Base-by-base conservation (phyloP, 1,284 basidiomycete genomes). In the Heterobasidion annosum region DNA sequence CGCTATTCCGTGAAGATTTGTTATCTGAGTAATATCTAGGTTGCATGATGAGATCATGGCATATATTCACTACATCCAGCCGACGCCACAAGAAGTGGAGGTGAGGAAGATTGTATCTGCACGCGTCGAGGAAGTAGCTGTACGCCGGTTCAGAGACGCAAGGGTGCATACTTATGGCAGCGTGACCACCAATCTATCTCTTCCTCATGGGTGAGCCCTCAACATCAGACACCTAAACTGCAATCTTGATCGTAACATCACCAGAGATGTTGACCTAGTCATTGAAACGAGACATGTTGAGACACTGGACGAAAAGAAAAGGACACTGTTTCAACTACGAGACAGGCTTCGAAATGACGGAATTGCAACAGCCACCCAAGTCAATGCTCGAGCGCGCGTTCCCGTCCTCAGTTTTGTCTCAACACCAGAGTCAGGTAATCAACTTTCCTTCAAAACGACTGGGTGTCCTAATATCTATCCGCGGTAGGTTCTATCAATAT, bases 321-420 rank as follows among this genome's bases (percentile, higher is more conserved):
- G 59, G 50, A 54, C 58, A 8, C 62, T 70, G n/a, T 64, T 62
- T 57, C 62, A 67, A 51, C 62, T 70, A 8, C 55, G 64, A 2
- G 56, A 55, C 18, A 48, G 58, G 34, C 66, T 71, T 58, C 57
- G 64, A 60, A 55, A 63, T 54, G 54, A 68, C 46, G 62, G 56
- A 7, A 33, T 68, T 32, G 62, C 64, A 57, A 43, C 66, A 67
- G 54, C 66, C 67, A 71, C 79, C 5, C 73, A 75, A 48, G 77
- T 83, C 55, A 76, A 82, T 46, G 66, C 71, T 12, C 71, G 70
- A 50, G 81, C 83, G 13, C 75, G 76, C 57, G 82, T 85, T 1
- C 80, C 80, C 9, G 77, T 82, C 63, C 68, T 85, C 63, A 82
- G 80, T 59, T 80, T 84, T 60, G 68, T 72, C 25, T 78, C 80